Conservation (phyloP, 2,329 filamentous ascomycete species). For the Claviceps capensis region DNA sequence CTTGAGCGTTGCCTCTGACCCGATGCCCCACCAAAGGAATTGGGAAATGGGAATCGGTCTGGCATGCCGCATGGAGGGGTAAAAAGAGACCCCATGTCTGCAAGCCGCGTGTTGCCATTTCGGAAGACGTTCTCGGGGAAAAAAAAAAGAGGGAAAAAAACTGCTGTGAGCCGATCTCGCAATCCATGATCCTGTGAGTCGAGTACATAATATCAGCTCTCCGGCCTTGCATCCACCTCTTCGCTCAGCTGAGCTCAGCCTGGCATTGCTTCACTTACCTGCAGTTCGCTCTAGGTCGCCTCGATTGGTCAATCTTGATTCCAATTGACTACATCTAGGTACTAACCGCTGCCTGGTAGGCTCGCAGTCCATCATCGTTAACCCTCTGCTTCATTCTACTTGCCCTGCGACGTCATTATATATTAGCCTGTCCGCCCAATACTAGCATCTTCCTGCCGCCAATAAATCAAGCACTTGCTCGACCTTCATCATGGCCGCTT, state of each 20-base stretch:
- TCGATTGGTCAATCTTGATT: background rate
- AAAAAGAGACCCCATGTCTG: background rate
- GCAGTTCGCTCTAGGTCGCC: background rate
- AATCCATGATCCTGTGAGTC: background rate
- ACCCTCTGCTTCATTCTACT: background rate
- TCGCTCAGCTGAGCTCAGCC: background rate
- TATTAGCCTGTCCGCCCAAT: background rate
- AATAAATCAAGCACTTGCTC: background rate
- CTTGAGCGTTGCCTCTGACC: background rate
- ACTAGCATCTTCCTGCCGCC: background rate
- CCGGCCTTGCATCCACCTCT: background rate
- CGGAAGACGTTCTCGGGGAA: background rate
- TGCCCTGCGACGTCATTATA: background rate
- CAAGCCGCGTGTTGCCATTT: background rate
- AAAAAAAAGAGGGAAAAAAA: background rate
- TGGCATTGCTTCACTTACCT: background rate
- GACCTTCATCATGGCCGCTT: constrained; percentile 3
- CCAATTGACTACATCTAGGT: background rate
- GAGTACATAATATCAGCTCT: background rate
- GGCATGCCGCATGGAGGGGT: background rate
- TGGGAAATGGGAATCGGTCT: background rate
- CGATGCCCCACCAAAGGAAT: background rate
- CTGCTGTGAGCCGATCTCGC: background rate
- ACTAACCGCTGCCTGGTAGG: background rate
- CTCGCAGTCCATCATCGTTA: background rate